phyloP scores from a whole-genome alignment of 2,329 filamentous ascomycete genomes.

The Fusarium cicatricum region DNA sequence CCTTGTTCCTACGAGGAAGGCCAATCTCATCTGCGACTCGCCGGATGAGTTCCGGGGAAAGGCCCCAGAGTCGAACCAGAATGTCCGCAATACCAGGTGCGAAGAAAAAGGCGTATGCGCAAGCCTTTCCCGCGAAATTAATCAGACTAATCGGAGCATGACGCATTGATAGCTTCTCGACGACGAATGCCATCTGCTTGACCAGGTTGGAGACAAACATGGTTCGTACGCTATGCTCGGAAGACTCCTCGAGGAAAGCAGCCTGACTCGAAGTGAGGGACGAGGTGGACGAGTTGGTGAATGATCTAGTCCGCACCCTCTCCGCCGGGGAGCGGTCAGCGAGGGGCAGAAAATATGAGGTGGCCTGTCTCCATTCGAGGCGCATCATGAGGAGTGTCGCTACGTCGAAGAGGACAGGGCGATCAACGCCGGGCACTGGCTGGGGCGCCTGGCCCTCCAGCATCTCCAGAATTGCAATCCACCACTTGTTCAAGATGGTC shows the following conservation, averaged over 20 bases:
- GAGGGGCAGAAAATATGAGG: constrained; percentile 71
- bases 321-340: constrained; percentile 62
- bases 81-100: constrained; percentile 87
- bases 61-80: constrained; percentile 81
- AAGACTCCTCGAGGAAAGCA: constrained; percentile 66
- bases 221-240: constrained; percentile 87
- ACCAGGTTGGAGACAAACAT: constrained; percentile 85
- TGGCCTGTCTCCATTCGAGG: constrained; percentile 83
- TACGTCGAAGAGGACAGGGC: constrained; percentile 81
- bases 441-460: constrained; percentile 73
- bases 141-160: constrained; percentile 73
- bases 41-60: constrained; percentile 73
- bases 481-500: constrained; percentile 89
- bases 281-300: constrained; percentile 64
- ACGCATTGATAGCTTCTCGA: constrained; percentile 85
- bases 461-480: constrained; percentile 82
- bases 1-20: constrained; percentile 62
- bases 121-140: constrained; percentile 88
- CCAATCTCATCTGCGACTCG: constrained; percentile 76
- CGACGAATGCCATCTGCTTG: constrained; percentile 84
- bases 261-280: constrained; percentile 72
- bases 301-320: constrained; percentile 54
- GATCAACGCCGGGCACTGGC: constrained; percentile 83
- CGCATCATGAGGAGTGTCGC: constrained; percentile 85
- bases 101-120: constrained; percentile 93